Evolutionary conservation across 331 rosid genomes (phyloP).

Genomic region (Acacia pycnantha): DNA sequence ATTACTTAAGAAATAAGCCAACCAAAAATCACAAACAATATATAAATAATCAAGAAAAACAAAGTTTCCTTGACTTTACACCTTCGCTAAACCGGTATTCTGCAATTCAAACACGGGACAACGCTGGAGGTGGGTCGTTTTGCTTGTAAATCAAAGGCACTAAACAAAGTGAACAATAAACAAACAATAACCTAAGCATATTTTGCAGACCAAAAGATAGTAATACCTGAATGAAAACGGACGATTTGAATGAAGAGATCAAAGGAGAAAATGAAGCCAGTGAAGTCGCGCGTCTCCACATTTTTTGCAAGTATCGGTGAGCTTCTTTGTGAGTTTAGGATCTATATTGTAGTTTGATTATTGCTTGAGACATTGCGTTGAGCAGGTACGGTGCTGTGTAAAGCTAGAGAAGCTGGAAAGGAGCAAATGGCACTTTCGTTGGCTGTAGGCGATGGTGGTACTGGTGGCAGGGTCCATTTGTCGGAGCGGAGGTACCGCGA

Average conservation of each 20-base stretch:
- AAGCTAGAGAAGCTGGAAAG: neutral
- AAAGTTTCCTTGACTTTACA: too few relatives aligned
- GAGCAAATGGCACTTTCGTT: neutral
- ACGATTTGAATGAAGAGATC: slow-evolving; percentile 36
- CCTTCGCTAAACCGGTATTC: neutral
- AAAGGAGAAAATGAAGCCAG: slow-evolving; percentile 31
- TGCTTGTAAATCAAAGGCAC: neutral
- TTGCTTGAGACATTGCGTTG: slow-evolving; percentile 8
- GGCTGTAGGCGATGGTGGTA: neutral
- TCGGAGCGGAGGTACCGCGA: neutral
- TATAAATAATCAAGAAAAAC: too few relatives aligned
- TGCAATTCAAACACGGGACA: neutral
- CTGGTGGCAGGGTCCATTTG: neutral
- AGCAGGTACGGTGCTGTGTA: neutral
- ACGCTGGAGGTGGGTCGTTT: neutral
- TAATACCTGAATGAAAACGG: slow-evolving; percentile 34
- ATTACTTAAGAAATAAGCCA: neutral
- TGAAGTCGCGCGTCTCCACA: slow-evolving; percentile 74
- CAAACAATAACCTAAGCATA: neutral
- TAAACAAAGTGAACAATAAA: neutral
- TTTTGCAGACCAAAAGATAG: neutral
- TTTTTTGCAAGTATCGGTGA: slow-evolving; percentile 19
- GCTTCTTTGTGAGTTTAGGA: neutral
- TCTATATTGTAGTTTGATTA: neutral
- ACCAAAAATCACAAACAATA: neutral